Base-by-base conservation (phyloP, 306 rosid species). In the Quercus berberidifolia region DNA sequence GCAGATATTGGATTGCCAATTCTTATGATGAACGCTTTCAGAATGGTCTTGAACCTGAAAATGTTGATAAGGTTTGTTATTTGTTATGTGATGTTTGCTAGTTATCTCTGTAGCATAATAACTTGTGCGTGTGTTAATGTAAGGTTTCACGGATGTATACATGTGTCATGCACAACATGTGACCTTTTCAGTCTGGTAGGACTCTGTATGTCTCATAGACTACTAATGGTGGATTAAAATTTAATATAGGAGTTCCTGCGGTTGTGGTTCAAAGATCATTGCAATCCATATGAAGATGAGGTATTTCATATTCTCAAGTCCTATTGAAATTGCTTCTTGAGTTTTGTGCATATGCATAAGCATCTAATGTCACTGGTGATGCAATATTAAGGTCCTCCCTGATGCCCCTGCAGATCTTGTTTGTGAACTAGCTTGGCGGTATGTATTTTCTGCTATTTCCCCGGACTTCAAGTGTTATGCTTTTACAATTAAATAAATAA, bases 321-420 rank as follows among this genome's bases (percentile, higher is more conserved):
- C 49, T 79, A 74, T 28, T 55, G 20, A 43, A 55, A 79, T 70
- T 41, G 26, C 57, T 26, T 78, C 20, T 73, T 57, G 18, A 33
- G 25, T 75, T 10, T 80, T 59, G 70, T 72, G 62, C 30, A 43
- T 69, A 59, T 55, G 15, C 69, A 70, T 55, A 72, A 73, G 70
- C 76, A 74, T 75, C 41, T 76, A 82, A 77, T 80, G 80, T 85
- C 46, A 83, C 43, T 51, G 73, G 63, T 73, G 71, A 21, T 57
- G 76, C 75, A 78, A 78, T 81, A 59, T 84, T 70, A 81, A 91
- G 99, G 97, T 93, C 83, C 98, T 95, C 83, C 99, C 99, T 26
- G 91, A 90, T 60, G 99, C 99, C 78, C 98, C 99, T 18, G 92
- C 87, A 78, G 98, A 93, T 75, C 99, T 95, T 71, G 96, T 95